Evolutionary conservation across 805 yeast genomes (phyloP).

Genomic region (Jamesozyma hellenica): DNA sequence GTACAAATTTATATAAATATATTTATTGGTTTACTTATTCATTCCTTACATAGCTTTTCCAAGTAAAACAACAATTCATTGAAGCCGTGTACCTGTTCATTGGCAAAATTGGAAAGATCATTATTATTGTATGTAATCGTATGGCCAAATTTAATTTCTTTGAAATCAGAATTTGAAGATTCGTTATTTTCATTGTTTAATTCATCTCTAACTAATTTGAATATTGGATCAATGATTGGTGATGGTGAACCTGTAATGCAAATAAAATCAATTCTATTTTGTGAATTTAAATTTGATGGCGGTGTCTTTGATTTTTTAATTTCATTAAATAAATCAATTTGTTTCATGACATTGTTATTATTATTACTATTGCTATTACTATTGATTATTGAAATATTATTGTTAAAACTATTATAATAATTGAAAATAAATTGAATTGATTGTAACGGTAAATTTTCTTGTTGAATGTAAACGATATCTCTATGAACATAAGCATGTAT

Average conservation of each 20-base stretch:
- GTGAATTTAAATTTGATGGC: conserved; percentile 7
- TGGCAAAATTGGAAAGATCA: conserved; percentile 43
- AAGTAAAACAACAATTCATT: conserved; percentile 55
- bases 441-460: conserved; percentile 44
- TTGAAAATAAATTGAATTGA: conserved; percentile 46
- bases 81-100: conserved; percentile 54
- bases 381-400: conserved; percentile 1
- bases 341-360: background rate
- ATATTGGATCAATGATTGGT: conserved; percentile 57
- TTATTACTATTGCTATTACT: conserved; percentile 9
- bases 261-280: conserved; percentile 32
- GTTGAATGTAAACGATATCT: conserved; percentile 62
- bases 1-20: no score
- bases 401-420: conserved; percentile 21
- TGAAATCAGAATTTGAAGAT: background rate
- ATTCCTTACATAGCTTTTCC: conserved; percentile 3
- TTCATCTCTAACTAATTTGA: conserved; percentile 41
- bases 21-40: no score
- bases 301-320: background rate
- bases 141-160: conserved; percentile 36
- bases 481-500: conserved; percentile 71
- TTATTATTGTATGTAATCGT: conserved; percentile 52
- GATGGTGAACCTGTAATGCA: conserved; percentile 58
- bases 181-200: conserved; percentile 12
- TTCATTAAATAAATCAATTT: no score